Evolutionary conservation across 495 filamentous ascomycete genomes (phyloP), one percentile per base, ranked within the genome.

Genomic region (Paragyromitra xinjiangensis): DNA sequence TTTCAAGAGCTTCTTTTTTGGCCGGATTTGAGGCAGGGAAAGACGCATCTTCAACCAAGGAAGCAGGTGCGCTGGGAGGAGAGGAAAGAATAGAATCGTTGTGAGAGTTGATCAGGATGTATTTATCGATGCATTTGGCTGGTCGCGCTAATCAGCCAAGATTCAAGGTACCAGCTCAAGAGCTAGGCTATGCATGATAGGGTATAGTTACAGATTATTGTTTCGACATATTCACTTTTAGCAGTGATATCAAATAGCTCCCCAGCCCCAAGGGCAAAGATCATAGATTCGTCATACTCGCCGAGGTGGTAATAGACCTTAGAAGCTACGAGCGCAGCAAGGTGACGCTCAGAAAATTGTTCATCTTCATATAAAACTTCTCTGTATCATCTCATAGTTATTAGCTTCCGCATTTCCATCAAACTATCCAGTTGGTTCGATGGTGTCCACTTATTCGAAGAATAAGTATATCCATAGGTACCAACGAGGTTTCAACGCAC

Each of bases 221-320:
- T 99, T 86, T 99, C 94, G 83, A 98, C 96, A 83, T 96, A 99
- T 87, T 99, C 96, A 83, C 94, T 93, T 62, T 92, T 91, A 68
- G 91, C 89, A 77, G 97, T 92, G 70, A 99, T 87, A 86, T 95
- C 91, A 86, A 99, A 98, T 29, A 98, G 88, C 79, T 97, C 94
- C 48, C 96, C 96, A 22, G 96, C 95, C 42, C 93, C 94, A 12
- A 99, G 88, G 64, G 96, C 96, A 85, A 99, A 97, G 26, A 92
- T 91, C 96, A 99, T 98, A 84, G 94, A 97, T 88, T 98, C 95
- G 82, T 98, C 94, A 85, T 98, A 98, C 85, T 97, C 96, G 85
- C 96, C 93, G 59, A 99, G 90, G 83, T 99, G 95, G 83, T 98
- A 99, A 85, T 98, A 99, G 77, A 98, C 93, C 87, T 98, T 98